Conservation (phyloP, 805 yeast species). For the Candida maltosa region DNA sequence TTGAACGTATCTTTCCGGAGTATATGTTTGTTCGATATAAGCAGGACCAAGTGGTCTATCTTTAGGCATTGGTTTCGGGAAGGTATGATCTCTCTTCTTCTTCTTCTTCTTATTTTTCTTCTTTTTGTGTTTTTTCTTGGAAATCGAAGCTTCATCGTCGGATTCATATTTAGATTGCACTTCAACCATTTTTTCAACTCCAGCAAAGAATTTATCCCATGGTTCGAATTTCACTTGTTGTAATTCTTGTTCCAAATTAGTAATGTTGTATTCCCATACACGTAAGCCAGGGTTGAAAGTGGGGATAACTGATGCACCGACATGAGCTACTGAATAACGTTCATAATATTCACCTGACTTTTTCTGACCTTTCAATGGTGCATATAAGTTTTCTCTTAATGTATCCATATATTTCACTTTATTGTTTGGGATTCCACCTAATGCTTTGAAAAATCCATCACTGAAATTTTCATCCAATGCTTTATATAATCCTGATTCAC, state of each 20-base stretch:
- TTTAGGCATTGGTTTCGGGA: constrained; percentile 58
- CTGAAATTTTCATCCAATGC: constrained; percentile 11
- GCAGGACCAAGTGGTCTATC: constrained; percentile 68
- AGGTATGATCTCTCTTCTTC: constrained; percentile 51
- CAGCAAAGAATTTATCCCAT: constrained; percentile 59
- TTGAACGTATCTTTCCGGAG: constrained; percentile 72
- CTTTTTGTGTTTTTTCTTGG: neutral
- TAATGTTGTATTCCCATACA: constrained; percentile 81
- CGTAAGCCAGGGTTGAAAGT: constrained; percentile 82
- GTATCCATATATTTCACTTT: constrained; percentile 62
- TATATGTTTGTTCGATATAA: constrained; percentile 62
- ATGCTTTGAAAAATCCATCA: constrained; percentile 16
- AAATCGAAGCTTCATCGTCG: constrained; percentile 17
- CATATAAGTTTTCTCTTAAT: constrained; percentile 53
- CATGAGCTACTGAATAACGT: constrained; percentile 66
- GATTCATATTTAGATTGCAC: constrained; percentile 26
- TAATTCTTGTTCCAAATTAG: constrained; percentile 40
- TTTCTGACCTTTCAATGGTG: constrained; percentile 42
- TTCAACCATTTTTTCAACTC: constrained; percentile 35
- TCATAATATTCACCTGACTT: constrained; percentile 46
- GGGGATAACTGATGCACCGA: constrained; percentile 75
- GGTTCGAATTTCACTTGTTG: constrained; percentile 30
- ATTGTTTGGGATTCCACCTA: constrained; percentile 66
- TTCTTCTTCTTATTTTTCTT: constrained; percentile 3
- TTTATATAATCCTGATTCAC: constrained; percentile 8